Base-by-base conservation (phyloP, 345 rosid genomes). In the Eucalyptus camaldulensis region DNA sequence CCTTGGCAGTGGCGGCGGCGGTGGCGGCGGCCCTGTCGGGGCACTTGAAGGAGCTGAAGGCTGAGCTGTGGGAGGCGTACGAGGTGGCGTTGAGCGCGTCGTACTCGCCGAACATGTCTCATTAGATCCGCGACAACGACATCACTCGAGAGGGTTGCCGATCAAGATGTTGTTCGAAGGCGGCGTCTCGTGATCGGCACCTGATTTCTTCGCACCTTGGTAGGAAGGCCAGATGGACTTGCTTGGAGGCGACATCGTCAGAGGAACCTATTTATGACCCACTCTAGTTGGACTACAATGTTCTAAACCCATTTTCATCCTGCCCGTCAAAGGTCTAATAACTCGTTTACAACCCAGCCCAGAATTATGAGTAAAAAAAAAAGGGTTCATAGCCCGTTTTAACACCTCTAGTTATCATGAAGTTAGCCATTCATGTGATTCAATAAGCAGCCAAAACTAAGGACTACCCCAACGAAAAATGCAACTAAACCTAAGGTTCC, bases 91-190 rank as follows among this genome's bases (percentile, higher is more conserved):
- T 98, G 45, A 98, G 92, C 10, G 94, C 93, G 31, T 98, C 98
- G 88, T 89, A 95, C 37, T 91, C 90, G 13, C 88, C 93, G 90
- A 97, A 98, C 60, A 95, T 44, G 14, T 93, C 95, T 53, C 89
- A 91, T 91, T 37, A 98, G 95, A 93, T 95, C 98, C 7, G 94
- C 90, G 76, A 95, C 98, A 6, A 91, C 92, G n/a, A 94, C 94
- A 43, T 93, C 98, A 1, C 91, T 62, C 13, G 95, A 53, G 8
- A 97, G 87, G 69, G 22, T 95, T 96, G 6, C 99, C 97, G 5
- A 97, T 95, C 98, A 98, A 97, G 5, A 98, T 95, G 88, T 94
- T 93, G 92, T 89, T 97, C 53, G 98, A 95, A 43, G 94, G 94
- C 51, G 90, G 29, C 43, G 90, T 93, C 16, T 85, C 65, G 27